A percentile compares a stretch with the other conserved stretches of the same genome.
These are phyloP conservation scores for Coemansia interrupta DNA, from an alignment of 192 early-diverging fungal genomes.

Conservation along the genomic window DNA sequence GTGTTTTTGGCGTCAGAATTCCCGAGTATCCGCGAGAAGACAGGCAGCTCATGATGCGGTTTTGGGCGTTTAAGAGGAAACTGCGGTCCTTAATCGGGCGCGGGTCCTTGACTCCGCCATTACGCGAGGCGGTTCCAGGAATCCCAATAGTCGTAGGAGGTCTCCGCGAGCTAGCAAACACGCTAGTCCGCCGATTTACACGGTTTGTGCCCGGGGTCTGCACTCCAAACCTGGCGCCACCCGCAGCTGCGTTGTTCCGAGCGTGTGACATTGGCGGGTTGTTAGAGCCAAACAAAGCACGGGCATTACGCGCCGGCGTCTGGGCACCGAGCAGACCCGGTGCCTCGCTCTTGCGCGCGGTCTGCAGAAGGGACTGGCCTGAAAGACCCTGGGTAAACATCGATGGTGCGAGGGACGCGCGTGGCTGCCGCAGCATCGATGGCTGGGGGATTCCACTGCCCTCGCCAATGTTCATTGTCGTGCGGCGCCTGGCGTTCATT, in stretches of 20 bases:
- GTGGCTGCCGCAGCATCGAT: constrained; percentile 41
- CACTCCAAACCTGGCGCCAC: constrained; percentile 14
- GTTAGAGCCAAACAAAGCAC: constrained; percentile 22
- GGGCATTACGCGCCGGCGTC: constrained; percentile 28
- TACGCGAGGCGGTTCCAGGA: constrained; percentile 38
- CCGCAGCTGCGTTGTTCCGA: constrained; percentile 24
- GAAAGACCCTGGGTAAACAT: constrained; percentile 33
- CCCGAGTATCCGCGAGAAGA: constrained; percentile 61
- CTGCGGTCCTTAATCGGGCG: constrained; percentile 63
- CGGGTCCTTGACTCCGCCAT: constrained; percentile 61
- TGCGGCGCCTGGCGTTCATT: constrained; percentile 45
- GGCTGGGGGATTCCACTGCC: constrained; percentile 50
- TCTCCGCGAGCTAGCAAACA: constrained; percentile 50
- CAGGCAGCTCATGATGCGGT: constrained; percentile 62
- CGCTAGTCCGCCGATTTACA: constrained; percentile 46
- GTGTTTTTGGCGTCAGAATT: constrained; percentile 54
- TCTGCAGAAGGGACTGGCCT: constrained; percentile 25
- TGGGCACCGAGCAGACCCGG: constrained; percentile 28
- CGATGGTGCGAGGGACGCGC: constrained; percentile 50
- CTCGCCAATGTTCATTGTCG: constrained; percentile 52
- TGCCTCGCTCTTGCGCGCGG: constrained; percentile 31
- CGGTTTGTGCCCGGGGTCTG: constrained; percentile 49
- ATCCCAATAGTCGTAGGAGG: constrained; percentile 25
- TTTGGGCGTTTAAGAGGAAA: constrained; percentile 59
- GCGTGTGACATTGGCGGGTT: constrained; percentile 44